These are phyloP conservation scores for Thozetella sp. DNA, from an alignment of 495 filamentous ascomycete species.

Conservation along the genomic window DNA sequence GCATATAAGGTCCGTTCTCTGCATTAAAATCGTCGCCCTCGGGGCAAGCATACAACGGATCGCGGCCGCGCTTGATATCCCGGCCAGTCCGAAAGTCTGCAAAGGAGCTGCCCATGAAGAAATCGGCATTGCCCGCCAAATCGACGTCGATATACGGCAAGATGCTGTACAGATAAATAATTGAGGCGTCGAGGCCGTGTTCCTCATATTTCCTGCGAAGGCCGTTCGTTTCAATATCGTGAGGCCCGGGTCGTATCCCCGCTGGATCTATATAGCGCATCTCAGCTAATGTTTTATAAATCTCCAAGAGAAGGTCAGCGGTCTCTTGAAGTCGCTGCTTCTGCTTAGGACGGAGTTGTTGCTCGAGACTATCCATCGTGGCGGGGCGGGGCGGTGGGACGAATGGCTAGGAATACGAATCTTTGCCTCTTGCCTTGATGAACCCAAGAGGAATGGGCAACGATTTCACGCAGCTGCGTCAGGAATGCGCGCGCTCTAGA, in stretches of 20 bases:
- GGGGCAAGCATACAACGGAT: not conserved
- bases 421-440: too few species aligned
- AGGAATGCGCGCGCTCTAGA: too few species aligned
- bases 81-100: slow-evolving; percentile 8
- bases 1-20: not conserved
- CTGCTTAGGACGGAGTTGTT: too few species aligned
- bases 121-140: not conserved
- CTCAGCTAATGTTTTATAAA: slow-evolving; percentile 14
- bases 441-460: too few species aligned
- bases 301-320: slow-evolving; percentile 12
- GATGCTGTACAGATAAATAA: slow-evolving; percentile 24
- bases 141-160: slow-evolving; percentile 18
- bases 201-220: slow-evolving; percentile 10
- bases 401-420: too few species aligned
- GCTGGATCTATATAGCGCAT: slow-evolving; percentile 9
- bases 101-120: slow-evolving; percentile 5
- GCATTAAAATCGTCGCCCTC: not conserved
- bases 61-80: slow-evolving; percentile 1
- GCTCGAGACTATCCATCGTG: too few species aligned
- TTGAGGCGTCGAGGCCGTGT: slow-evolving; percentile 8
- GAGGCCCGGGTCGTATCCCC: slow-evolving; percentile 14
- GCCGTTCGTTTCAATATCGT: slow-evolving; percentile 14
- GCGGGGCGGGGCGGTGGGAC: too few species aligned
- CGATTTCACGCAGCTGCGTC: too few species aligned
- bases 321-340: slow-evolving; percentile 10